Evolutionary conservation across 768 basidiomycete genomes (phyloP).

Genomic region (Bullera alba): DNA sequence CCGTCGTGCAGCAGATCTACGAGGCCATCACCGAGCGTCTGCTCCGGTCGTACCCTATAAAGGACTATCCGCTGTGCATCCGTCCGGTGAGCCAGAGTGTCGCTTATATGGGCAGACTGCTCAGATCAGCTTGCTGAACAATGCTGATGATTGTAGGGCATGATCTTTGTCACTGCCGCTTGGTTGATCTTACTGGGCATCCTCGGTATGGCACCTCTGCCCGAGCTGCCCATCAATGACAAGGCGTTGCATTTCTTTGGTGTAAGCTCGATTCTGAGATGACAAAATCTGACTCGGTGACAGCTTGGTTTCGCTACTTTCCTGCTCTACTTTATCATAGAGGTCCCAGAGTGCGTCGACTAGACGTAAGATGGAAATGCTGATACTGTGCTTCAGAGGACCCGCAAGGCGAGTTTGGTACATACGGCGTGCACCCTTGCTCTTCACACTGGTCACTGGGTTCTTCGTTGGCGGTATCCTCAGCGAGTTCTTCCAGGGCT

Average conservation of each 20-base stretch:
- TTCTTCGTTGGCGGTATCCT: conserved; percentile 40
- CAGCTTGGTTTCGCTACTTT: conserved; percentile 43
- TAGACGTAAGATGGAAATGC: background rate
- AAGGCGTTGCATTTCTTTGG: conserved; percentile 46
- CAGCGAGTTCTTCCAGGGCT: conserved; percentile 36
- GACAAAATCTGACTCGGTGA: conserved; percentile 4
- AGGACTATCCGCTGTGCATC: conserved; percentile 33
- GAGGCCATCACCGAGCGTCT: conserved; percentile 11
- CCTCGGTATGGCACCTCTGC: conserved; percentile 41
- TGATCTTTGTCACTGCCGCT: conserved; percentile 35
- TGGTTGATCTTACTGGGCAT: conserved; percentile 41
- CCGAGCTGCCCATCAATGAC: conserved; percentile 40
- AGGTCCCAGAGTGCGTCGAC: conserved; percentile 42
- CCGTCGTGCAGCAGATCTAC: conserved; percentile 23
- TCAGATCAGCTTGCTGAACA: background rate
- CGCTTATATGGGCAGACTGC: background rate
- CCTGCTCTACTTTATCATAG: conserved; percentile 41
- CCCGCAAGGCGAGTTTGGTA: conserved; percentile 40
- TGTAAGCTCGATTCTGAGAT: conserved; percentile 15
- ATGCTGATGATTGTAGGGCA: conserved; percentile 12
- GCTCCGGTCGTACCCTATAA: conserved; percentile 29
- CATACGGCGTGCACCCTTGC: conserved; percentile 38
- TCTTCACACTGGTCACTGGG: conserved; percentile 27
- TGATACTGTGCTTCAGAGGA: conserved; percentile 9
- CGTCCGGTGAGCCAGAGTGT: conserved; percentile 39